Conservation (phyloP, 1,284 basidiomycete genomes). For the Afroboletus lepidellus region DNA sequence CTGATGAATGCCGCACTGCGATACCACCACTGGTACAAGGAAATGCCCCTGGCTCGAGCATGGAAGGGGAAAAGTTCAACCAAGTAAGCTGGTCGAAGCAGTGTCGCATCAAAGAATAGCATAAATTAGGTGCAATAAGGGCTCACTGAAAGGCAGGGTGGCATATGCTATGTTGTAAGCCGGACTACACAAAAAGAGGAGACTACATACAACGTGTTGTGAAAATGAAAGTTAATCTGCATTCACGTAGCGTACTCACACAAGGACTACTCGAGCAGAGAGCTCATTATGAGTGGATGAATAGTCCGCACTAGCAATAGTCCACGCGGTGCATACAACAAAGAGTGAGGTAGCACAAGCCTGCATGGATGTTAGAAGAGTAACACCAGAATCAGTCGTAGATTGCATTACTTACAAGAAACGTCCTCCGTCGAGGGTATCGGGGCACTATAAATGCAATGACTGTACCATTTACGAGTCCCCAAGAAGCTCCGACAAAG, state of each 20-base stretch:
- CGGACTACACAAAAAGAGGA: slow-evolving; percentile 14
- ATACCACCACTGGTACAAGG: slow-evolving; percentile 18
- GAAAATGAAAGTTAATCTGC: not conserved
- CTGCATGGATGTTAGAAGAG: slow-evolving; percentile 4
- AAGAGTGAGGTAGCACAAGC: slow-evolving; percentile 13
- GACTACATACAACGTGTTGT: slow-evolving; percentile 2
- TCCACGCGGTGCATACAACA: slow-evolving; percentile 14
- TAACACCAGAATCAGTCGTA: not conserved
- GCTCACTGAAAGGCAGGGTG: slow-evolving; percentile 12
- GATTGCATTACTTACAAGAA: slow-evolving; percentile 6
- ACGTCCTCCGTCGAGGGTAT: slow-evolving; percentile 17
- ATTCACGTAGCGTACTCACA: slow-evolving; percentile 3
- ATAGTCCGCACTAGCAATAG: slow-evolving; percentile 15
- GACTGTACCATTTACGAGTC: slow-evolving; percentile 1
- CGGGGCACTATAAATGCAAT: slow-evolving; percentile 10
- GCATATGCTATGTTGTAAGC: slow-evolving; percentile 14
- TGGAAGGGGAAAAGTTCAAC: slow-evolving; percentile 28
- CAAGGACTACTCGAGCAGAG: slow-evolving; percentile 4
- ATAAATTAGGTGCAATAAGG: not conserved
- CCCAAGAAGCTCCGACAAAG: slow-evolving; percentile 8
- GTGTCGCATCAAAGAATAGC: not conserved
- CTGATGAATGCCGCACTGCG: slow-evolving; percentile 6
- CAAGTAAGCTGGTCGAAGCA: slow-evolving; percentile 16
- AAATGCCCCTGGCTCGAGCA: slow-evolving; percentile 15
- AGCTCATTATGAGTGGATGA: slow-evolving; percentile 1